Base-by-base conservation (phyloP, 352 stramenopile species). In the Phytophthora agathidicida region DNA sequence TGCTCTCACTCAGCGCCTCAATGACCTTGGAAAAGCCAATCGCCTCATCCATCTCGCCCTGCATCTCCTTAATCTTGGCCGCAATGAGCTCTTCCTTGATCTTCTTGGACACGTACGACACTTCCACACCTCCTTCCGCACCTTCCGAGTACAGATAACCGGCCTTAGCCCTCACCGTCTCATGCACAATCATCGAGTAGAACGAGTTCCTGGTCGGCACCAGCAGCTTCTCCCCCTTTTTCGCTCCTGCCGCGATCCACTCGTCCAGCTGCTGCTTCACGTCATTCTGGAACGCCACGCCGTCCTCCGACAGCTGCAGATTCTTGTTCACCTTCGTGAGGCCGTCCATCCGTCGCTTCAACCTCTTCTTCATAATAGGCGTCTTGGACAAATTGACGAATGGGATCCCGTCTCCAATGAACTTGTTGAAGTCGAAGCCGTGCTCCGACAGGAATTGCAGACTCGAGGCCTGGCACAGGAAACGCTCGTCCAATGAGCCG, bases 391-490 rank as follows among this genome's bases (percentile, higher is more conserved):
- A 53, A 36, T 86, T 86, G 22, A 92, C 60, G 51, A 91, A 93
- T 22, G 80, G 71, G 53, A 95, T 91, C 48, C 86, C 86, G n/a
- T 95, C 80, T 16, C 60, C 63, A 57, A 95, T 92, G 49, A 89
- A 90, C 61, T 91, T 91, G 71, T 93, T 93, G 36, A 95, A 95
- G 52, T 95, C 86, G 54, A 95, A 95, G 49, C 81, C 80, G 39
- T 91, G 79, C 32, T 91, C 80, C n/a, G 80, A 83, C 5, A 95
- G 64, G 54, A 95, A 95, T 51, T 90, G 78, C 7, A 95, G 71
- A 53, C 83, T 93, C 27, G 80, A 90, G 0, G 81, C 77, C 50
- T 95, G 86, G 45, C 84, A 93, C 53, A 93, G 42, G 35, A 94
- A 92, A 14, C 86, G 83, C 52, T 89, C 71, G 56, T 95, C 86